These are phyloP conservation scores for Dryadomyces sulphureus DNA, from an alignment of 2,329 filamentous ascomycete species.

Conservation along the genomic window DNA sequence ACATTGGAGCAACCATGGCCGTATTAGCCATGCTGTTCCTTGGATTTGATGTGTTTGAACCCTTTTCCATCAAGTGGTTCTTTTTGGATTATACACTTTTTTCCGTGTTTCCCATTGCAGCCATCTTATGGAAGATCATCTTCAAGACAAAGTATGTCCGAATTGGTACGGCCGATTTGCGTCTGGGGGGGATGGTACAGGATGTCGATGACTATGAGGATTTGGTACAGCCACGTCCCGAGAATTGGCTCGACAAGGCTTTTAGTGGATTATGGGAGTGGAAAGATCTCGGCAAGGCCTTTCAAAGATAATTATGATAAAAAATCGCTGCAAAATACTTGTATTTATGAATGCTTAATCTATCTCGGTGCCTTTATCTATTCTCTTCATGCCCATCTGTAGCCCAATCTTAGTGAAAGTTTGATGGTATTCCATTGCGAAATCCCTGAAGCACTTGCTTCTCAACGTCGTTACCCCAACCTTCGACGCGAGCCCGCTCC, in stretches of 20 bases:
- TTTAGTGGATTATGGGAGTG: constrained; percentile 1
- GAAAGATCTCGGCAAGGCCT: background rate
- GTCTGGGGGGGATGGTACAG: constrained; percentile 9
- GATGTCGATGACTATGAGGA: constrained; percentile 23
- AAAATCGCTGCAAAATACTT: too few relatives aligned
- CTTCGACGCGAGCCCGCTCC: background rate
- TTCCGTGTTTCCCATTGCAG: background rate
- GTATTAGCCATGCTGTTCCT: constrained; percentile 1
- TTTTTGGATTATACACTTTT: constrained; percentile 3
- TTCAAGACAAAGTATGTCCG: constrained; percentile 4
- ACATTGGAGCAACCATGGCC: constrained; percentile 7
- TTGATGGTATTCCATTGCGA: background rate
- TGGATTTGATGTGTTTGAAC: background rate
- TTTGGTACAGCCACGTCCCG: background rate
- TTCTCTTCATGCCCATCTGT: too few relatives aligned
- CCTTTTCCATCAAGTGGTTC: constrained; percentile 4
- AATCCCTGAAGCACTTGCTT: background rate
- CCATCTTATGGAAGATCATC: background rate
- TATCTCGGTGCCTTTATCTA: too few relatives aligned
- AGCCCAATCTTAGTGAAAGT: background rate
- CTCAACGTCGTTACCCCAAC: background rate
- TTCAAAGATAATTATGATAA: background rate
- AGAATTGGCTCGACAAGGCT: background rate
- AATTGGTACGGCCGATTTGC: constrained; percentile 7
- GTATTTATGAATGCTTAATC: too few relatives aligned